Evolutionary conservation across 345 rosid genomes (phyloP).

Genomic region (Populus euphratica): DNA sequence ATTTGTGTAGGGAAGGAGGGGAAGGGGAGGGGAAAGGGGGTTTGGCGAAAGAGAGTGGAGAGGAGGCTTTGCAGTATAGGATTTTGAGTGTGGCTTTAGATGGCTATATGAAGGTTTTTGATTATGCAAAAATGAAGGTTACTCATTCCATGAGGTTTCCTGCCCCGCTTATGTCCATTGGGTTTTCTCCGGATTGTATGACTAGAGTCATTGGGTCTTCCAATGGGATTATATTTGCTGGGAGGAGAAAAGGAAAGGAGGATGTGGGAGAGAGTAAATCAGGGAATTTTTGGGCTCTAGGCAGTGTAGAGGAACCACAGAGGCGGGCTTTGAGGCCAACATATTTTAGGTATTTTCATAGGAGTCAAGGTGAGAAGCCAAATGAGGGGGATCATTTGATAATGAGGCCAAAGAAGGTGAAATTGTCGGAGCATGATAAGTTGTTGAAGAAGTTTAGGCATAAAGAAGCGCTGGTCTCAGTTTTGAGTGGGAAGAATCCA

Average conservation of each 20-base stretch:
- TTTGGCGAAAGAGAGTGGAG: constrained; percentile 34
- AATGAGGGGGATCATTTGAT: constrained; percentile 58
- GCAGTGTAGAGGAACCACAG: constrained; percentile 35
- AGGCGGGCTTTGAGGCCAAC: constrained; percentile 53
- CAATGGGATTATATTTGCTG: constrained; percentile 68
- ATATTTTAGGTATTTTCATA: constrained; percentile 69
- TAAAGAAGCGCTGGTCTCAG: constrained; percentile 73
- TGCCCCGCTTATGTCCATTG: constrained; percentile 75
- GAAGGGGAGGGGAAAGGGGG: constrained; percentile 34
- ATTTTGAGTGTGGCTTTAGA: constrained; percentile 81
- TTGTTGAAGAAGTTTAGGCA: constrained; percentile 86
- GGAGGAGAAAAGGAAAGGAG: constrained; percentile 62
- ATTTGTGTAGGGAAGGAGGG: constrained; percentile 56
- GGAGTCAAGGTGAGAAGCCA: constrained; percentile 83
- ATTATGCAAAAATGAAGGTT: constrained; percentile 67
- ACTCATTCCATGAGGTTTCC: constrained; percentile 90
- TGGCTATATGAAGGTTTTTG: constrained; percentile 90
- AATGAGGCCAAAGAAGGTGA: constrained; percentile 67
- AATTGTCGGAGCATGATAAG: constrained; percentile 71
- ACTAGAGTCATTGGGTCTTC: constrained; percentile 68
- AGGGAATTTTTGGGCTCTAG: constrained; percentile 35
- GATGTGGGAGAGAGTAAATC: constrained; percentile 29
- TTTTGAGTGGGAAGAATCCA: constrained; percentile 53
- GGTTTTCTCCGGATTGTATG: constrained; percentile 52
- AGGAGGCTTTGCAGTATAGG: constrained; percentile 46